Percentiles rank a stretch among this genome's conserved stretches.
phyloP scores from a whole-genome alignment of 371 early-diverging fungal genomes.

The Rhizopus arrhizus region DNA sequence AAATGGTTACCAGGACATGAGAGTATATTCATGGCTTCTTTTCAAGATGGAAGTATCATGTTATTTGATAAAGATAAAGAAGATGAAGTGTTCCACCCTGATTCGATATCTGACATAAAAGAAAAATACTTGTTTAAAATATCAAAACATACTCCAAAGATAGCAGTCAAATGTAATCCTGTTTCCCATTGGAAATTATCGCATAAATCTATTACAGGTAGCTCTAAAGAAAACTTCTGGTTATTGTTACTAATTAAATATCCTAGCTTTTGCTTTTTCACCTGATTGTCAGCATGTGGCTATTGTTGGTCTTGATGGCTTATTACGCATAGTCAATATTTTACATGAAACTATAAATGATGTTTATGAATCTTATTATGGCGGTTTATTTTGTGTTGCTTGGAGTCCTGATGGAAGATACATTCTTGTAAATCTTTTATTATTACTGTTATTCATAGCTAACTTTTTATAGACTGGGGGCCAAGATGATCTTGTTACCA shows the following conservation, averaged over 20 bases:
- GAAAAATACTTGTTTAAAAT: conserved; percentile 50
- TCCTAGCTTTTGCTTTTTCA: conserved; percentile 79
- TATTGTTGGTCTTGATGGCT: conserved; percentile 76
- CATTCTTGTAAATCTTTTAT: conserved; percentile 65
- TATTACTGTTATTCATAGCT: not conserved
- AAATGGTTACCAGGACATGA: conserved; percentile 92
- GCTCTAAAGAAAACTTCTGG: not conserved
- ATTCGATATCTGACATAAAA: not conserved
- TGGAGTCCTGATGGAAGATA: conserved; percentile 95
- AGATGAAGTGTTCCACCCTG: conserved; percentile 58
- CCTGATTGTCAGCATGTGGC: conserved; percentile 86
- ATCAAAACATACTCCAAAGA: conserved; percentile 51
- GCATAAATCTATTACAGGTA: conserved; percentile 68
- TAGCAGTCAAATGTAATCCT: conserved; percentile 70
- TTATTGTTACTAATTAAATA: too few relatives aligned
- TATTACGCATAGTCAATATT: conserved; percentile 75
- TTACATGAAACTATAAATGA: conserved; percentile 69
- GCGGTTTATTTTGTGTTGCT: conserved; percentile 80
- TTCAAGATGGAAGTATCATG: conserved; percentile 77
- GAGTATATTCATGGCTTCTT: conserved; percentile 81
- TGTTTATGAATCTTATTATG: conserved; percentile 82
- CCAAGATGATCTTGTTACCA: conserved; percentile 94
- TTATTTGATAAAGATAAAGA: conserved; percentile 90
- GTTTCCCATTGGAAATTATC: conserved; percentile 73
- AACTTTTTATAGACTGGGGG: conserved; percentile 68